Evolutionary conservation across 768 basidiomycete genomes (phyloP).

Genomic region (Kwoniella dejecticola): DNA sequence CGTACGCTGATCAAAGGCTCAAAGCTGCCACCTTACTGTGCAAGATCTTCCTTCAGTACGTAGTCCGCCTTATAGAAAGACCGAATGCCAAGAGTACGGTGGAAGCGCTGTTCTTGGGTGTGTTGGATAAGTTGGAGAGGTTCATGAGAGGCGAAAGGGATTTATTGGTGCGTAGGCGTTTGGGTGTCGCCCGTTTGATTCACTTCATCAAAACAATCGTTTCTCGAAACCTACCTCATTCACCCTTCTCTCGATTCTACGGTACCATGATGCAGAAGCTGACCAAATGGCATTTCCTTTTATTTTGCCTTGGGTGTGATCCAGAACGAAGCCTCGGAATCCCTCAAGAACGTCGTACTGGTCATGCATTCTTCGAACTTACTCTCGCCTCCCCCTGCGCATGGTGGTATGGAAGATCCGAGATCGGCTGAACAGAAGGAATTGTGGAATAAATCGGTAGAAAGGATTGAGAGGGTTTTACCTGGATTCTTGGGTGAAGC

Average conservation of each 20-base stretch:
- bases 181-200: no score
- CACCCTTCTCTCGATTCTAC: no score
- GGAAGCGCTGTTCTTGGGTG: conserved; percentile 78
- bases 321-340: conserved; percentile 93
- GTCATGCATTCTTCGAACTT: conserved; percentile 91
- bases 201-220: no score
- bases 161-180: conserved; percentile 68
- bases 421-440: conserved; percentile 44
- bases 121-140: conserved; percentile 83
- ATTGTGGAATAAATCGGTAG: conserved; percentile 81
- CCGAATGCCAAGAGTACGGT: conserved; percentile 57
- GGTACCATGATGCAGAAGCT: no score
- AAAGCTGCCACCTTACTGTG: conserved; percentile 86
- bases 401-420: conserved; percentile 18
- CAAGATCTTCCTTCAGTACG: conserved; percentile 93
- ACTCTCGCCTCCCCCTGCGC: conserved; percentile 65
- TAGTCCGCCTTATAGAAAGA: conserved; percentile 67
- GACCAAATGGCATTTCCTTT: no score
- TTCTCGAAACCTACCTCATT: no score
- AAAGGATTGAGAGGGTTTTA: conserved; percentile 84
- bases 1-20: conserved; percentile 69
- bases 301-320: no score
- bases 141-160: conserved; percentile 85
- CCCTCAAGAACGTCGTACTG: conserved; percentile 90
- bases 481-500: conserved; percentile 73